Conservation (phyloP, 176 grass and related monocot species). For the Panicum miliaceum region DNA sequence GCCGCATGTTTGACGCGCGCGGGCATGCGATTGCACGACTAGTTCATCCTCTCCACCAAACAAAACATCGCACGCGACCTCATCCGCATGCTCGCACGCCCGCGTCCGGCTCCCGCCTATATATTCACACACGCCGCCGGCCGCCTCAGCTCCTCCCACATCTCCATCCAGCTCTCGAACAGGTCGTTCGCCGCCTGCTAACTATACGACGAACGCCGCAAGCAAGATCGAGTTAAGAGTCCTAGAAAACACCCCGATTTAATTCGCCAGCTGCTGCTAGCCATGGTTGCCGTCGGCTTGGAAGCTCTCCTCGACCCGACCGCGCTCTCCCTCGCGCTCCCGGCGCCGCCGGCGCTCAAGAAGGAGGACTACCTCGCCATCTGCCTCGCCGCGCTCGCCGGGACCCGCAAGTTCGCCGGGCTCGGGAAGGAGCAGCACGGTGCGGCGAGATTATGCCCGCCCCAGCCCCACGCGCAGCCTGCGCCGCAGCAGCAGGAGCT, state of each 20-base stretch:
- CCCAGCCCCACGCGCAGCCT: not conserved
- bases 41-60: conserved; percentile 30
- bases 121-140: not conserved
- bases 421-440: not conserved
- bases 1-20: conserved; percentile 44
- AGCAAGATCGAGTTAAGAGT: not conserved
- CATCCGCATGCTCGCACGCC: not conserved
- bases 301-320: conserved; percentile 39
- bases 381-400: conserved; percentile 63
- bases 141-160: not conserved
- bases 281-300: conserved; percentile 40
- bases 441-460: not conserved
- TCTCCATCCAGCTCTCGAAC: not conserved
- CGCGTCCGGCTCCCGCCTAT: not conserved
- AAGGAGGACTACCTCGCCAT: conserved; percentile 74
- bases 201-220: not conserved
- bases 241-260: not conserved
- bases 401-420: not conserved
- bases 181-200: too few species aligned
- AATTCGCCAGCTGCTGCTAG: not conserved
- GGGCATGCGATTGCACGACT: not conserved
- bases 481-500: conserved; percentile 38
- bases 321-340: conserved; percentile 39
- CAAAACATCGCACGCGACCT: not conserved
- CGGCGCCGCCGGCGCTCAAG: conserved; percentile 16